Percentiles rank a stretch among this genome's conserved stretches.
phyloP scores from a whole-genome alignment of 2,329 filamentous ascomycete species.

The Coniochaeta hoffmannii region DNA sequence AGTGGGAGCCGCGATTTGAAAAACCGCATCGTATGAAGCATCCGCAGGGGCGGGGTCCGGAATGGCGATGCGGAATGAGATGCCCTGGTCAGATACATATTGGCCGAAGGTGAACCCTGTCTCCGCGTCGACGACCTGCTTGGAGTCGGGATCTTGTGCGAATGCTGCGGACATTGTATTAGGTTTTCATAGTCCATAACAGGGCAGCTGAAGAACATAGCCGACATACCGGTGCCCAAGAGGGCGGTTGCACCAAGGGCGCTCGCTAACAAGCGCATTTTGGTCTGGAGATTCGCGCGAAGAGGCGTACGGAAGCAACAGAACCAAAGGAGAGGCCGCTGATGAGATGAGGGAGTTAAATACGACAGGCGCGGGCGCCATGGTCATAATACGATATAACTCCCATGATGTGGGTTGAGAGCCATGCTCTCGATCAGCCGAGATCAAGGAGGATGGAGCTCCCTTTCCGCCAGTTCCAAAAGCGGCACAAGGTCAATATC shows the following conservation, averaged over 20 bases:
- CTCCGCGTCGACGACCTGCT: constrained; percentile 23
- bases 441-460: constrained; percentile 6
- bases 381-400: neutral
- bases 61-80: constrained; percentile 28
- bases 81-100: constrained; percentile 28
- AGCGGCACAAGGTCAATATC: constrained; percentile 7
- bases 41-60: constrained; percentile 20
- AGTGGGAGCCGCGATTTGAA: constrained; percentile 35
- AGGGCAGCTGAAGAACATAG: neutral
- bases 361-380: neutral
- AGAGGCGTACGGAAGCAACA: neutral
- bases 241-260: constrained; percentile 19
- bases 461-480: constrained; percentile 13
- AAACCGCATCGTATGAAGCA: constrained; percentile 21
- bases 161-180: constrained; percentile 7
- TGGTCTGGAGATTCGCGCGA: constrained; percentile 4
- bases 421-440: neutral
- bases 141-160: constrained; percentile 22
- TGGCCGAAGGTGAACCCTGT: constrained; percentile 36
- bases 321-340: neutral
- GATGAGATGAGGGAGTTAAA: neutral
- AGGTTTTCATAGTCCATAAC: neutral
- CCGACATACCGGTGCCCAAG: constrained; percentile 20
- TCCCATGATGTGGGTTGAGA: neutral
- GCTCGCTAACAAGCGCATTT: constrained; percentile 24